Evolutionary conservation across 2,329 filamentous ascomycete genomes (phyloP).

Genomic region (Scytalidium sp.): DNA sequence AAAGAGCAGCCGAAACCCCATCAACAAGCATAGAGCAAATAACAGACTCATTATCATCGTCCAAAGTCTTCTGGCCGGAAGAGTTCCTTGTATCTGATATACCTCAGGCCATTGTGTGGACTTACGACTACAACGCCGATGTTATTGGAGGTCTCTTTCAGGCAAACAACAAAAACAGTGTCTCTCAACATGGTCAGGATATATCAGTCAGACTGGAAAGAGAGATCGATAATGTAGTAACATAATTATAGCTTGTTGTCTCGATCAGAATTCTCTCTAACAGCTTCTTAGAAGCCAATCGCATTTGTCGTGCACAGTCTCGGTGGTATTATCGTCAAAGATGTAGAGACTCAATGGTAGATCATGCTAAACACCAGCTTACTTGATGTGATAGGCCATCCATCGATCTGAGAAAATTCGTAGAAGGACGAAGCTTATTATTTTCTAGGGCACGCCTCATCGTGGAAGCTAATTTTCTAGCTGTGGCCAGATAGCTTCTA

Average conservation of each 20-base stretch:
- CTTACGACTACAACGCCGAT: conserved; percentile 39
- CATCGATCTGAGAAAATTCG: conserved; percentile 23
- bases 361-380: conserved; percentile 6
- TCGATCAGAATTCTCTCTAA: conserved; percentile 3
- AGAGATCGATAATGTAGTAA: conserved; percentile 29
- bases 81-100: conserved; percentile 34
- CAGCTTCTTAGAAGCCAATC: conserved; percentile 4
- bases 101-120: conserved; percentile 33
- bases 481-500: conserved; percentile 32
- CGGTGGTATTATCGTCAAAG: conserved; percentile 14
- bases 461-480: conserved; percentile 28
- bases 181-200: conserved; percentile 33
- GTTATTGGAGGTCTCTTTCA: conserved; percentile 32
- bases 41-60: conserved; percentile 6
- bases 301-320: conserved; percentile 14
- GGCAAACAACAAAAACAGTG: conserved; percentile 33
- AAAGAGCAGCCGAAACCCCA: too few species aligned
- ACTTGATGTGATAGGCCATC: conserved; percentile 24
- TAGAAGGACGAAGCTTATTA: conserved; percentile 27
- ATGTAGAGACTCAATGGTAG: too few species aligned
- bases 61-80: conserved; percentile 30
- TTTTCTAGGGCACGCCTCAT: conserved; percentile 40
- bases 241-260: conserved; percentile 1
- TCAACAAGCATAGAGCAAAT: too few species aligned
- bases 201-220: conserved; percentile 25